phyloP scores from a whole-genome alignment of 768 basidiomycete species.

The Agrocybe chaxingu region DNA sequence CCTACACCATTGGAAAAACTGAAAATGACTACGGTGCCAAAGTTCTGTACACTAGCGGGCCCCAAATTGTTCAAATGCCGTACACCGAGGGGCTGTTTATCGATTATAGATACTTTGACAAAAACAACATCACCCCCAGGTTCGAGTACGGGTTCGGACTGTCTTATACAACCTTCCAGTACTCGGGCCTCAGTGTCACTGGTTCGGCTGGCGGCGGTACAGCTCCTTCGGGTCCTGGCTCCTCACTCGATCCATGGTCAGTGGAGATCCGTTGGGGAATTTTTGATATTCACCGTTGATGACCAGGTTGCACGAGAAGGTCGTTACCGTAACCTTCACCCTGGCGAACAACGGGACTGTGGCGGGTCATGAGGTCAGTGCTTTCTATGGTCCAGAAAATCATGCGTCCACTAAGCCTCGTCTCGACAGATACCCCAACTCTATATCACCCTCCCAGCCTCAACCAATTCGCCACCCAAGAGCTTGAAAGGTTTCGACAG shows the following conservation, averaged over 20 bases:
- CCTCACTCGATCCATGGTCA: constrained; percentile 51
- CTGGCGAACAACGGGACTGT: constrained; percentile 51
- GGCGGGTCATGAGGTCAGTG: constrained; percentile 51
- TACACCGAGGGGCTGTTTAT: constrained; percentile 59
- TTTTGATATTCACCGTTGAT: not conserved
- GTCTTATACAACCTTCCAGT: constrained; percentile 57
- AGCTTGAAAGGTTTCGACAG: constrained; percentile 57
- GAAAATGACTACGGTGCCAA: constrained; percentile 55
- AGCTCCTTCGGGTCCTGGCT: constrained; percentile 43
- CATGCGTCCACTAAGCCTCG: not conserved
- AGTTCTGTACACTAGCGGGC: constrained; percentile 33
- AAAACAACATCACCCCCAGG: constrained; percentile 39
- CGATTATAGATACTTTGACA: constrained; percentile 59
- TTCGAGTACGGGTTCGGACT: constrained; percentile 52
- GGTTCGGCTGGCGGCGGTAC: constrained; percentile 40
- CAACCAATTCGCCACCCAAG: constrained; percentile 45
- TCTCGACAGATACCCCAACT: constrained; percentile 48
- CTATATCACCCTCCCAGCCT: constrained; percentile 48
- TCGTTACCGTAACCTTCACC: constrained; percentile 50
- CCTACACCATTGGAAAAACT: constrained; percentile 53
- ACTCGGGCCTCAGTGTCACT: constrained; percentile 39
- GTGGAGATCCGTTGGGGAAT: not conserved
- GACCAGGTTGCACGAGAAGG: constrained; percentile 49
- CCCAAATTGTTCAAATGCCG: constrained; percentile 42
- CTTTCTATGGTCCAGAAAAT: not conserved